Percentiles rank a stretch among this genome's conserved stretches.
Conservation (phyloP, 306 rosid genomes). For the Dalbergia cochinchinensis region DNA sequence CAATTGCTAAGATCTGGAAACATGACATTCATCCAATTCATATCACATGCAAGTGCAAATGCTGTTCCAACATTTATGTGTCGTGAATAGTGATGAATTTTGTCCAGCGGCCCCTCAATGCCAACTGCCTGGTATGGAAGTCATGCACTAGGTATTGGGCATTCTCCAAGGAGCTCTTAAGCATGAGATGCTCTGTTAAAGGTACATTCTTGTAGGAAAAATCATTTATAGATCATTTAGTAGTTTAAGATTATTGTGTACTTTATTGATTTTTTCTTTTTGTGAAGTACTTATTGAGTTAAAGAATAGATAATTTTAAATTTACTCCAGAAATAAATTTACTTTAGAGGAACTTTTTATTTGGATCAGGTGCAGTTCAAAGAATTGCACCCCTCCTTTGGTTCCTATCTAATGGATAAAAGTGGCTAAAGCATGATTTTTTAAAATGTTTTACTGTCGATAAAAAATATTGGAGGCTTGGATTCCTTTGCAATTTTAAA, state of each 20-base stretch:
- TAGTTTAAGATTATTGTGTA: neutral
- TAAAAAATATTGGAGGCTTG: too few relatives aligned
- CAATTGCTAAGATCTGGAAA: constrained; percentile 75
- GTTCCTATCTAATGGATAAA: too few relatives aligned
- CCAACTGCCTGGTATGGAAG: neutral
- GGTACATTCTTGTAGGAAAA: neutral
- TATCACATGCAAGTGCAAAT: constrained; percentile 53
- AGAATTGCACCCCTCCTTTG: too few relatives aligned
- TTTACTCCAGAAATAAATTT: neutral
- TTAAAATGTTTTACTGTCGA: too few relatives aligned
- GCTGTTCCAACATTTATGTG: constrained; percentile 43
- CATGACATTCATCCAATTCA: constrained; percentile 52
- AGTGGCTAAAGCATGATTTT: too few relatives aligned
- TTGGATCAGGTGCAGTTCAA: neutral
- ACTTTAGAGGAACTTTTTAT: neutral
- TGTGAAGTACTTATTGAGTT: neutral
- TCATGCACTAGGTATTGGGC: constrained; percentile 10
- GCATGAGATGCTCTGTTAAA: neutral
- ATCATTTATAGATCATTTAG: neutral
- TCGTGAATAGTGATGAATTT: constrained; percentile 17
- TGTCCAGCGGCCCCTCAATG: neutral
- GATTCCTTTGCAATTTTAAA: too few relatives aligned
- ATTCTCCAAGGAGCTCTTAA: neutral
- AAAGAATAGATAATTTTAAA: neutral
- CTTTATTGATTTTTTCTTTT: too few relatives aligned